phyloP scores from a whole-genome alignment of 768 basidiomycete species.

The Infundibulicybe gibba region DNA sequence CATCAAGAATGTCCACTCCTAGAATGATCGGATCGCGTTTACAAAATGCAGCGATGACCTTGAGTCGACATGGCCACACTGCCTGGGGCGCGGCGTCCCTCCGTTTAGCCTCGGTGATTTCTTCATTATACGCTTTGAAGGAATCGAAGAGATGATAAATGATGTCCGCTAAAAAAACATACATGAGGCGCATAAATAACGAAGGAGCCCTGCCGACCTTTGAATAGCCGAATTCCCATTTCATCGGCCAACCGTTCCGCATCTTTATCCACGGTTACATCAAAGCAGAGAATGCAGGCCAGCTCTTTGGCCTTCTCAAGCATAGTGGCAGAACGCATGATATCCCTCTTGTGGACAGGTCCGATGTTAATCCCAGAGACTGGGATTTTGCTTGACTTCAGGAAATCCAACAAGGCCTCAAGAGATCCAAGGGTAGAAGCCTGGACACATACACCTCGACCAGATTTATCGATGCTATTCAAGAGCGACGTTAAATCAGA shows the following conservation, averaged over 20 bases:
- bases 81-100: constrained; percentile 91
- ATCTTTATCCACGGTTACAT: constrained; percentile 91
- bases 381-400: constrained; percentile 93
- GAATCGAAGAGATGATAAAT: constrained; percentile 98
- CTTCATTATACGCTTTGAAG: constrained; percentile 91
- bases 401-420: constrained; percentile 94
- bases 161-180: constrained; percentile 72
- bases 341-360: constrained; percentile 91
- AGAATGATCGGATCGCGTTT: constrained; percentile 97
- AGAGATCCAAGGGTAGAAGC: constrained; percentile 96
- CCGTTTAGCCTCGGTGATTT: constrained; percentile 90
- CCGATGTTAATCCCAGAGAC: constrained; percentile 98
- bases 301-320: constrained; percentile 94
- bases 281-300: constrained; percentile 94
- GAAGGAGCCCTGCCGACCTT: constrained; percentile 54
- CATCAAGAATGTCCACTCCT: constrained; percentile 95
- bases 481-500: constrained; percentile 86
- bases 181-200: not conserved
- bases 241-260: constrained; percentile 90
- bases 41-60: constrained; percentile 90
- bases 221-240: constrained; percentile 92
- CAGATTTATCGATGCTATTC: constrained; percentile 90
- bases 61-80: constrained; percentile 94
- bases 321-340: constrained; percentile 92
- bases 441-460: constrained; percentile 96